Evolutionary conservation across 1,139 yeast genomes (phyloP).

Genomic region (Yamadazyma atmosphaerica): DNA sequence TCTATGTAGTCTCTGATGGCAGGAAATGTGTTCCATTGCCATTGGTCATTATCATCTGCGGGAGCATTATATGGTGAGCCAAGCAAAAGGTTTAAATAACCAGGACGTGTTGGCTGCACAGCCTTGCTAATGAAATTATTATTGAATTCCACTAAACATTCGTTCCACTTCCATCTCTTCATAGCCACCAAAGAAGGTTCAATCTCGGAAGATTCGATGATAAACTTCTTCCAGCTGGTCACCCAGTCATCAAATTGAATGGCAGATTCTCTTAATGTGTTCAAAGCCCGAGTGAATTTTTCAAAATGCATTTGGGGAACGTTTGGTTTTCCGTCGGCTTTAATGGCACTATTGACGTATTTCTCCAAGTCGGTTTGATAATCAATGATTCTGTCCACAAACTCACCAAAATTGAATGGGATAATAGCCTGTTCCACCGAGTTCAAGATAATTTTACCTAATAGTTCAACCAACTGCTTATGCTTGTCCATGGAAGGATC

Average conservation of each 20-base stretch:
- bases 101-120: constrained; percentile 56
- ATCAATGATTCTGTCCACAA: constrained; percentile 45
- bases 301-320: constrained; percentile 32
- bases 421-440: constrained; percentile 73
- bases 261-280: constrained; percentile 23
- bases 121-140: constrained; percentile 45
- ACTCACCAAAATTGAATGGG: constrained; percentile 61
- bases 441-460: constrained; percentile 54
- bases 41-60: constrained; percentile 21
- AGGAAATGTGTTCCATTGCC: constrained; percentile 73
- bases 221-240: constrained; percentile 52
- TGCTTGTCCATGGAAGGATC: constrained; percentile 64
- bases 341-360: constrained; percentile 14
- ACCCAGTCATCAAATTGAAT: constrained; percentile 43
- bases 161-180: constrained; percentile 81
- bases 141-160: constrained; percentile 58
- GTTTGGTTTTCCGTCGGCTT: constrained; percentile 8
- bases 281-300: constrained; percentile 24
- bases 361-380: constrained; percentile 49
- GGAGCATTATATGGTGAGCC: constrained; percentile 73
- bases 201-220: constrained; percentile 35
- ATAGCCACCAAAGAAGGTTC: constrained; percentile 74
- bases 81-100: constrained; percentile 66
- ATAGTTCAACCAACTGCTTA: constrained; percentile 54
- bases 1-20: constrained; percentile 65